Conservation (phyloP, 176 grass and related monocot genomes). For the Avena sativa region DNA sequence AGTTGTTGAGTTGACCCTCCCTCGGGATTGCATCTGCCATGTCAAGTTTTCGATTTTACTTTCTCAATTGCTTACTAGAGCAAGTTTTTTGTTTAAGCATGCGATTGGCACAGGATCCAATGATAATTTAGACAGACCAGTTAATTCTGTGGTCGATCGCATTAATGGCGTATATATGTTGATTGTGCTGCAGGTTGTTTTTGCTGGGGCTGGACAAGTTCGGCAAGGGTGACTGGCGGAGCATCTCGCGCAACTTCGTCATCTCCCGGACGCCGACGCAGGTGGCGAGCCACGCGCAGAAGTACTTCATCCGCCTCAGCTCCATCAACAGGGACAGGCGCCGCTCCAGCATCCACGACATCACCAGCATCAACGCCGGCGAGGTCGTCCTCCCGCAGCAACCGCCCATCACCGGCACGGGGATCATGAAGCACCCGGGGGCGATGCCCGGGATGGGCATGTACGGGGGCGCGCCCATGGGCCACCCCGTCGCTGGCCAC, state of each 20-base stretch:
- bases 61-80: not conserved
- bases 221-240: slow-evolving; percentile 97
- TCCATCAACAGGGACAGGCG: slow-evolving; percentile 91
- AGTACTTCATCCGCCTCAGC: slow-evolving; percentile 95
- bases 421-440: slow-evolving; percentile 56
- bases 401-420: slow-evolving; percentile 49
- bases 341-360: slow-evolving; percentile 97
- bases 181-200: slow-evolving; percentile 58
- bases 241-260: slow-evolving; percentile 97
- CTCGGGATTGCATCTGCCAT: not conserved
- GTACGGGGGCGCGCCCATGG: slow-evolving; percentile 70
- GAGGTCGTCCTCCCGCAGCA: slow-evolving; percentile 51
- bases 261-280: slow-evolving; percentile 95
- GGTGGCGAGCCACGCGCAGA: slow-evolving; percentile 97
- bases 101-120: not conserved
- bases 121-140: not conserved
- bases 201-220: slow-evolving; percentile 93
- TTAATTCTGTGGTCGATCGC: not conserved
- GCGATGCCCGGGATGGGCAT: slow-evolving; percentile 50
- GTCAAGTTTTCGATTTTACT: not conserved
- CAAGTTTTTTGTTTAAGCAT: not conserved
- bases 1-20: not conserved
- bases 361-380: slow-evolving; percentile 69
- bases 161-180: not conserved
- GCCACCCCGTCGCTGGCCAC: slow-evolving; percentile 65